Evolutionary conservation across 345 rosid species (phyloP).

Genomic region (Corymbia maculata): DNA sequence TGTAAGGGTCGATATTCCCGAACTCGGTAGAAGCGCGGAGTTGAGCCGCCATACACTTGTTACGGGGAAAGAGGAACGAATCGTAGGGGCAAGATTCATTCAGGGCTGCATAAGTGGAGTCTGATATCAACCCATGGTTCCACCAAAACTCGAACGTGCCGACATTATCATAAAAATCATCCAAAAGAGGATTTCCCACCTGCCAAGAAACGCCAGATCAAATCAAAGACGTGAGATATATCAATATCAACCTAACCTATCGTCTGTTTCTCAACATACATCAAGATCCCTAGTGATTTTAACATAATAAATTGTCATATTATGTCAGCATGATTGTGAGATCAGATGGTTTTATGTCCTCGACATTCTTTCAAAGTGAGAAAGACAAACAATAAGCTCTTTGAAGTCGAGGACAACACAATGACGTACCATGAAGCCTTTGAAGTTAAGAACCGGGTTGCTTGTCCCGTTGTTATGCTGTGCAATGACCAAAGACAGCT

Average conservation of each 20-base stretch:
- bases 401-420: not conserved
- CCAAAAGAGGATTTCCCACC: conserved; percentile 59
- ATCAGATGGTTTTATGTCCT: not conserved
- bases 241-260: not conserved
- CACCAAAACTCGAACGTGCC: conserved; percentile 62
- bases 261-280: not conserved
- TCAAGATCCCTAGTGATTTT: not conserved
- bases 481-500: conserved; percentile 50
- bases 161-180: conserved; percentile 30
- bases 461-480: conserved; percentile 34
- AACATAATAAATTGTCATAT: not conserved
- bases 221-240: not conserved
- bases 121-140: conserved; percentile 60
- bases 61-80: conserved; percentile 43
- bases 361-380: not conserved
- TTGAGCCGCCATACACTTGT: conserved; percentile 29
- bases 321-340: not conserved
- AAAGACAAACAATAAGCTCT: not conserved
- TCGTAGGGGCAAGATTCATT: conserved; percentile 27
- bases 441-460: conserved; percentile 47
- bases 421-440: conserved; percentile 62
- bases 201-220: conserved; percentile 2
- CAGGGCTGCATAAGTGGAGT: conserved; percentile 25
- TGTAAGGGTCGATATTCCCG: conserved; percentile 47
- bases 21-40: conserved; percentile 32